Evolutionary conservation across 2,329 filamentous ascomycete genomes (phyloP).

Genomic region (Cytospora chrysosperma): DNA sequence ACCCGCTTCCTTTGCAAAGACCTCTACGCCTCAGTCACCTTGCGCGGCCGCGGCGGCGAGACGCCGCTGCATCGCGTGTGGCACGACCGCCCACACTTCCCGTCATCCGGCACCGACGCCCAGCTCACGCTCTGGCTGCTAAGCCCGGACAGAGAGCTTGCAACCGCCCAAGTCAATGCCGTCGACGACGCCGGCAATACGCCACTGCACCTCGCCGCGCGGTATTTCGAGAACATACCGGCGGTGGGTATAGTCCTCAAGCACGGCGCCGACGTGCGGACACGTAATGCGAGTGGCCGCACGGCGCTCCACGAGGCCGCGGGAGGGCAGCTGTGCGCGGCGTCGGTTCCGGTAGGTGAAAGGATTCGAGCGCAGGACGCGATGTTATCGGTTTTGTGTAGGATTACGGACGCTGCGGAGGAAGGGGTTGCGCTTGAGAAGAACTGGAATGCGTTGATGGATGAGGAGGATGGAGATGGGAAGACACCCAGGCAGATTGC

Average conservation of each 20-base stretch:
- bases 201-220: neutral
- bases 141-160: neutral
- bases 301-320: neutral
- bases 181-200: neutral
- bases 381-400: neutral
- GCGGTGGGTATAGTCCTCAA: neutral
- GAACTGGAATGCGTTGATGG: neutral
- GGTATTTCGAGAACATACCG: neutral
- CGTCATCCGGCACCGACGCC: neutral
- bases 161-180: neutral
- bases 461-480: neutral
- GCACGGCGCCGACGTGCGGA: neutral
- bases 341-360: neutral
- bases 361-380: neutral
- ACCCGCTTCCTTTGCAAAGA: neutral
- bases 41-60: neutral
- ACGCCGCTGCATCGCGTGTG: neutral
- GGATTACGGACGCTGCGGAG: too few relatives aligned
- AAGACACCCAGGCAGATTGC: neutral
- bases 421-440: neutral
- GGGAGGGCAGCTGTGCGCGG: neutral
- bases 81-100: neutral
- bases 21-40: neutral
- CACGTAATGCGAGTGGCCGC: neutral
- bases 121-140: neutral